Evolutionary conservation across 2,329 filamentous ascomycete genomes (phyloP), one percentile per base, ranked within the genome.

Genomic region (Ceratocystiopsis sp.): DNA sequence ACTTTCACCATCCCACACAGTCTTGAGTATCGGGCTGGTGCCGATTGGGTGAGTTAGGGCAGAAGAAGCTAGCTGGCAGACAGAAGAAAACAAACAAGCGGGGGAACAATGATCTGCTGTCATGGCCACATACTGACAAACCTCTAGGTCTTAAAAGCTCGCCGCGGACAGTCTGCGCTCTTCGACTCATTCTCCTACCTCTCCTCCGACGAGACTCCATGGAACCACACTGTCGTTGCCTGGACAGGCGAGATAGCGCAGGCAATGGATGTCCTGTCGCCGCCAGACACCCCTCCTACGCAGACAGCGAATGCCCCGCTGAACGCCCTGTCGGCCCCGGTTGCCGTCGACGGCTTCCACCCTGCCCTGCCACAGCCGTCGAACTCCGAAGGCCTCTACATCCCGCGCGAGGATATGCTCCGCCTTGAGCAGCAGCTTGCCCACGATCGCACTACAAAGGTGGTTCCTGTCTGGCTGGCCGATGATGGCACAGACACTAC

Each of bases 131-230:
- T 13, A 15, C 50, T 55, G 45, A 54, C 52, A 49, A 49, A 49
- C 49, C 46, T 2, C 19, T 49, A 89, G 84, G 75, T 83, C 56
- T 65, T 95, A 44, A 76, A 75, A 52, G 68, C 77, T 47, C 82
- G 87, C 21, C 80, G 81, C 47, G 89, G 89, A 44, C 89, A 87
- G 46, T 95, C 89, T 13, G 86, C 89, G 15, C 71, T 96, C 33
- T 93, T 93, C 61, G 86, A 95, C 59, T 87, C 86, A 11, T 86
- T 96, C 55, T 75, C 80, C 44, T 80, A 93, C 61, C 75, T 96
- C 38, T 84, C 86, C 4, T 93, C 86, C n/a, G 69, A 80, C 44
- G 71, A 81, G 37, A 79, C 80, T 2, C 78, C 80, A 17, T 96
- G 87, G 87, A 84, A 86, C 53, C 89, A 95, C 63, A 91, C 80